Evolutionary conservation across 176 grass and related monocot species (phyloP), one percentile per base, ranked within the genome.

Genomic region (Cenchrus americanus): DNA sequence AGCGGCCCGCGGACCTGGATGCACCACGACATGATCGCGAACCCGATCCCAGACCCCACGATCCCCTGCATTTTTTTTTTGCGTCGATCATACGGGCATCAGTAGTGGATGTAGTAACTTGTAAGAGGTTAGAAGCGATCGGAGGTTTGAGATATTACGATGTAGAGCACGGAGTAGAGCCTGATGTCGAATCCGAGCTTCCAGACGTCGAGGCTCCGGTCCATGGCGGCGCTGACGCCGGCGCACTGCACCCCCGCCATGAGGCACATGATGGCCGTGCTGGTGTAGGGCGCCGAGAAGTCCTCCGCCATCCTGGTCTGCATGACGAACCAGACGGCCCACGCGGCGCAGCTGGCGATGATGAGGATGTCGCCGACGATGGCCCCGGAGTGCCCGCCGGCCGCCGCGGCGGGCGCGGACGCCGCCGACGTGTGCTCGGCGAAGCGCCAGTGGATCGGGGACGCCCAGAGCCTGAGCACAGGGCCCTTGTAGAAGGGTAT

Each of bases 401-500:
- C 64, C 1, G 83, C 44, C 0, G 79, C 48, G 2, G 79, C 59
- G 1, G 80, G 37, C 0, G 79, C 41, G 3, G 79, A 14, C 4
- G 80, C 58, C 1, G 71, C 23, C 0, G 76, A 61, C 9, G 84
- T 37, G 88, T 87, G 82, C 75, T 93, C 88, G 26, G 92, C 84
- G 87, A 86, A 92, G 61, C 91, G 73, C 88, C 94, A 92, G 60
- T 95, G 86, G 81, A 95, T 54, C 30, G 90, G 69, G 11, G 87
- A 92, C 1, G 64, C 43, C 93, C 96, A 93, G 10, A 94, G 7
- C 60, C 47, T 27, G 37, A 98, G 52, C 17, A 82, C 75, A 2
- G 74, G 46, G 62, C 96, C 96, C 85, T 92, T 95, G 91, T 92
- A 98, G 88, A 98, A 98, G 13, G 96, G 92, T 27, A 98, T 94